Conservation (phyloP, 2,329 filamentous ascomycete species). For the Diaporthe eres region DNA sequence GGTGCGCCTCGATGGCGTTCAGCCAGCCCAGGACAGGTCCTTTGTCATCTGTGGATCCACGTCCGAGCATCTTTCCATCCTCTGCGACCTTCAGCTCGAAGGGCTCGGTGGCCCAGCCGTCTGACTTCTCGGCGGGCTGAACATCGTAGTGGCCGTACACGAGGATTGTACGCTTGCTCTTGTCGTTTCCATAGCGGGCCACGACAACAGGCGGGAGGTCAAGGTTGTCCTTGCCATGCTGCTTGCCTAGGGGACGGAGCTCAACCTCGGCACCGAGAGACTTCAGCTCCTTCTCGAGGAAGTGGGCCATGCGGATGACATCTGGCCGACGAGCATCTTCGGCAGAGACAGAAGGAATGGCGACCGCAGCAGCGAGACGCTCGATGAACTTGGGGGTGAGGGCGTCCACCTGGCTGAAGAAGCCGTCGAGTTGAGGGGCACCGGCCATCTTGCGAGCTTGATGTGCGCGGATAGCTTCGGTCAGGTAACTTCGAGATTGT, state of each 20-base stretch:
- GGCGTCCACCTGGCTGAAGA: slow-evolving; percentile 91
- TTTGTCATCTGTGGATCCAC: slow-evolving; percentile 97
- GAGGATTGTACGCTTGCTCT: slow-evolving; percentile 93
- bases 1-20: slow-evolving; percentile 97
- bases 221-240: slow-evolving; percentile 90
- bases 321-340: slow-evolving; percentile 90
- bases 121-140: slow-evolving; percentile 91
- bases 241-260: slow-evolving; percentile 88
- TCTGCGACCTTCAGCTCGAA: slow-evolving; percentile 90
- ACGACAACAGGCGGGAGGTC: slow-evolving; percentile 94
- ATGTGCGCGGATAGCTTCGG: slow-evolving; percentile 66
- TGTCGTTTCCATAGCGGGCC: slow-evolving; percentile 91
- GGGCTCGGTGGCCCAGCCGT: slow-evolving; percentile 96
- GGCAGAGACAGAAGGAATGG: slow-evolving; percentile 95
- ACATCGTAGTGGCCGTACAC: slow-evolving; percentile 99
- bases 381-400: slow-evolving; percentile 88
- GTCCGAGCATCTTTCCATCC: slow-evolving; percentile 95
- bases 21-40: slow-evolving; percentile 97
- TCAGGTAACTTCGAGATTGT: slow-evolving; percentile 62
- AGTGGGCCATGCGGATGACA: slow-evolving; percentile 97
- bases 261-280: slow-evolving; percentile 89
- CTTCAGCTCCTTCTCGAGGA: slow-evolving; percentile 86
- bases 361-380: slow-evolving; percentile 90
- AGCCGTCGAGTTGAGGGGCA: slow-evolving; percentile 84
- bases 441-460: slow-evolving; percentile 82